Base-by-base conservation (phyloP, 768 basidiomycete species). In the Candolleomyces eurysporus region DNA sequence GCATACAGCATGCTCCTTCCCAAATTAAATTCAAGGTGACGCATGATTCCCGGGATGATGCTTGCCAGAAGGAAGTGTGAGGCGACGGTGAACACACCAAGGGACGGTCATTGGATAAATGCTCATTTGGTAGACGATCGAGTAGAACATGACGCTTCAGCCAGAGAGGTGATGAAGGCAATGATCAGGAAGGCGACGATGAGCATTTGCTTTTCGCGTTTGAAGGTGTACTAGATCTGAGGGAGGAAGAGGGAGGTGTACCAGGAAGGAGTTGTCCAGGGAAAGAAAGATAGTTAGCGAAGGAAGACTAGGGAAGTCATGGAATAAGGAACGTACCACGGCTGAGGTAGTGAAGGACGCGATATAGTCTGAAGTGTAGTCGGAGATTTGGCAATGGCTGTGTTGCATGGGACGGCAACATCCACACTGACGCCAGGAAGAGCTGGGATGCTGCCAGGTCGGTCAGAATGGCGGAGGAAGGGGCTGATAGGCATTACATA, bases 351-450 rank as follows among this genome's bases (percentile, higher is more conserved):
- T 78, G 64, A 83, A 79, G 11, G 78, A 53, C 0, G 71, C 83
- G 57, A 79, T 64, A 63, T 86, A 86, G 2, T 78, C 45, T 0
- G 32, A 10, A 0, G 75, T 79, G 55, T 82, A 79, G 2, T 56
- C 58, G 0, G 82, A 81, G 9, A 86, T 76, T 63, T 36, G 2
- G 66, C 71, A 48, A 88, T 79, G 14, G 76, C 70, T 5, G 83
- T 81, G 56, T 79, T 78, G 36, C 78, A 60, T 30, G 87, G 75
- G 54, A 84, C 76, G 66, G 84, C 82, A 36, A n/a, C n/a, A 82
- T 70, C 85, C 86, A 88, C 7, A 87, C 78, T 36, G 78, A 78
- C 69, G 82, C 80, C 71, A 85, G 76, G 69, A 86, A 84, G 66
- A 79, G 79, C 84, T 85, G 61, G 14, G 32, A 36, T 11, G 40